Base-by-base conservation (phyloP, 2,329 filamentous ascomycete species). In the Beauveria varroae region DNA sequence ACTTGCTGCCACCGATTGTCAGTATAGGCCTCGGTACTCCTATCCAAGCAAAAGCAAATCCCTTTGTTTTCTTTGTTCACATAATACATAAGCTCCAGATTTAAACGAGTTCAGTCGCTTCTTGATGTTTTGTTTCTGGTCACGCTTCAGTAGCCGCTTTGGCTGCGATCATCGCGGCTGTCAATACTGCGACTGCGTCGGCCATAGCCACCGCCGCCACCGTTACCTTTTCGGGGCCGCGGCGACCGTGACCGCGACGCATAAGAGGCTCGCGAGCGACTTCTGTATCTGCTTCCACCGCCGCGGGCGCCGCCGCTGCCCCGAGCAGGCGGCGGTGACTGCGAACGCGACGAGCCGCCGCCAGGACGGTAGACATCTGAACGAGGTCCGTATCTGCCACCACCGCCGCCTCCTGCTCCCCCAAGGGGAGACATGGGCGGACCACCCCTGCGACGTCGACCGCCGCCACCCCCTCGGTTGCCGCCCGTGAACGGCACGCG, bases 281-380 rank as follows among this genome's bases (percentile, higher is more conserved):
- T 79, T 50, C 80, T 76, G 64, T 79, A 79, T 61, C 77, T 73
- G 61, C 71, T 67, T 3, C 69, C 73, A 28, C 68, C 71, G n/a
- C 69, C 65, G n/a, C 58, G 6, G 28, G 67, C 71, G 20, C 69
- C 65, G n/a, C 60, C 8, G 47, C 51, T 20, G 24, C 49, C 49
- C 28, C 52, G 51, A 12, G 26, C 16, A n/a, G 28, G 49, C 18
- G 44, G 51, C n/a, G 60, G 60, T 20, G 60, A 61, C 20, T 52
- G 53, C 9, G 60, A 61, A 16, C 60, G 54, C 44, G 67, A 75
- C 9, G 84, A 85, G 7, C 77, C 69, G 1, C 84, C 84, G 28
- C 79, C 78, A n/a, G 86, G 86, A 6, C 86, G 80, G 70, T 88
- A 90, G 30, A 80, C 81, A 66, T 87, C 83, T 54, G 79, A 76